Percentiles rank a stretch among this genome's conserved stretches.
Evolutionary conservation across 1,284 basidiomycete species (phyloP).

Genomic region (Moniliella sp.): DNA sequence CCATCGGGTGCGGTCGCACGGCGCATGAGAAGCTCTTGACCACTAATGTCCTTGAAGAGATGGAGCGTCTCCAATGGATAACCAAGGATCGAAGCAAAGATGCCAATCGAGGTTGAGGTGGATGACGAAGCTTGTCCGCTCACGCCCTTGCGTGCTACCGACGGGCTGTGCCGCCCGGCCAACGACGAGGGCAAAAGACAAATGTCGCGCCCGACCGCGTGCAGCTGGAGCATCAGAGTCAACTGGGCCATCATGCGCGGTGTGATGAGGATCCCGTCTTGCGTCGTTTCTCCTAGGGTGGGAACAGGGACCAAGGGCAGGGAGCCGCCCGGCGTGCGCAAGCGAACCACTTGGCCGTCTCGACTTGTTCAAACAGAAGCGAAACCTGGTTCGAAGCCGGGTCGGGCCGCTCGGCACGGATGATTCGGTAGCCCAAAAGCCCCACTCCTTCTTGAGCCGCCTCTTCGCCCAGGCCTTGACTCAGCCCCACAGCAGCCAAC

Average conservation of each 20-base stretch:
- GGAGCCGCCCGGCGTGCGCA: slow-evolving; percentile 19
- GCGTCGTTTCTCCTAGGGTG: slow-evolving; percentile 5
- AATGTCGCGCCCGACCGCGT: slow-evolving; percentile 27
- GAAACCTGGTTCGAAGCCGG: slow-evolving; percentile 4
- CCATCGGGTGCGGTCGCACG: slow-evolving; percentile 23
- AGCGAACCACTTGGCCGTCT: slow-evolving; percentile 2
- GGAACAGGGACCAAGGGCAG: slow-evolving; percentile 15
- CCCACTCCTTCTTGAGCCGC: slow-evolving; percentile 10
- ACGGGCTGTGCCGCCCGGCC: slow-evolving; percentile 7
- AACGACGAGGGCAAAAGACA: slow-evolving; percentile 16
- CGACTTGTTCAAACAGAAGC: slow-evolving; percentile 15
- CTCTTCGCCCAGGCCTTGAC: slow-evolving; percentile 13
- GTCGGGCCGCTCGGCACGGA: slow-evolving; percentile 4
- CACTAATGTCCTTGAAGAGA: slow-evolving; percentile 34
- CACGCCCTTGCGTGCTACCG: slow-evolving; percentile 3
- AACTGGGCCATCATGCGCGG: slow-evolving; percentile 28
- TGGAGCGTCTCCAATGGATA: slow-evolving; percentile 32
- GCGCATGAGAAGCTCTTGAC: slow-evolving; percentile 32
- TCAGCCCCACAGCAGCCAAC: slow-evolving; percentile 14
- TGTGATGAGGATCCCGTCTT: slow-evolving; percentile 16
- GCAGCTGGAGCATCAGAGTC: slow-evolving; percentile 30
- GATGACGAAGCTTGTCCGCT: slow-evolving; percentile 26
- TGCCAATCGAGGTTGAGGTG: slow-evolving; percentile 27
- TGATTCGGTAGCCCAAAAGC: slow-evolving; percentile 19
- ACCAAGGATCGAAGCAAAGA: slow-evolving; percentile 31